Conservation (phyloP, 2,329 filamentous ascomycete genomes). For the Coniochaeta sp. region DNA sequence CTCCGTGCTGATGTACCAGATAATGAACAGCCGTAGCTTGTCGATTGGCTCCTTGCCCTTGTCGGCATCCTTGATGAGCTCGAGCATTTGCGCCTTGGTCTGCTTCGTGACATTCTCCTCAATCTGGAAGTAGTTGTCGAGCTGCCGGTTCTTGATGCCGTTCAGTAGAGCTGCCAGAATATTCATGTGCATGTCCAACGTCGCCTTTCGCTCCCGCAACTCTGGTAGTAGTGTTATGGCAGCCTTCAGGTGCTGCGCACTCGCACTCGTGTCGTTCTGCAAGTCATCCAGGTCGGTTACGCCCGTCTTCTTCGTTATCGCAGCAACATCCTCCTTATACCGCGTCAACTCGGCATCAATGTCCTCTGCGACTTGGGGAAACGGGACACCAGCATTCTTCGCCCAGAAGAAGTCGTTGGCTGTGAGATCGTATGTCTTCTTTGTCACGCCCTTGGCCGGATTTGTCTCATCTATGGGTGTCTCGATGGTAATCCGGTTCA, state of each 20-base stretch:
- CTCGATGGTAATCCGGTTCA: slow-evolving; percentile 88
- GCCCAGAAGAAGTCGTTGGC: slow-evolving; percentile 95
- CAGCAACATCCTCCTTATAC: slow-evolving; percentile 91
- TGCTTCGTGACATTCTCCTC: slow-evolving; percentile 92
- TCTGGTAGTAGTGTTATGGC: slow-evolving; percentile 91
- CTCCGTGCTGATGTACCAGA: slow-evolving; percentile 94
- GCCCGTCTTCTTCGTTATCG: slow-evolving; percentile 92
- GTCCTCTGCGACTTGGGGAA: slow-evolving; percentile 93
- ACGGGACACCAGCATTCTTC: slow-evolving; percentile 83
- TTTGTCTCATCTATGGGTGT: slow-evolving; percentile 71
- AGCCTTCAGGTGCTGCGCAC: slow-evolving; percentile 89
- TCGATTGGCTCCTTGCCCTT: slow-evolving; percentile 82
- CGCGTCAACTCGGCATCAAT: slow-evolving; percentile 84
- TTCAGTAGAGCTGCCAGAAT: slow-evolving; percentile 70
- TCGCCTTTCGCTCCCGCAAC: slow-evolving; percentile 83
- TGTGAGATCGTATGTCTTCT: slow-evolving; percentile 84
- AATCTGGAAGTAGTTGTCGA: slow-evolving; percentile 93
- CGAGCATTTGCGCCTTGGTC: slow-evolving; percentile 80
- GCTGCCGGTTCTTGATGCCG: slow-evolving; percentile 88
- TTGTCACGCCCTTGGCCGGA: slow-evolving; percentile 66
- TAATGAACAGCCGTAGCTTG: slow-evolving; percentile 89
- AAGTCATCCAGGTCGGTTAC: slow-evolving; percentile 92
- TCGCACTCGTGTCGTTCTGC: slow-evolving; percentile 80
- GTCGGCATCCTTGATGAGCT: slow-evolving; percentile 71
- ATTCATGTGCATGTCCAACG: slow-evolving; percentile 98